Conservation (phyloP, 805 yeast species). For the Lipomyces anomalus region DNA sequence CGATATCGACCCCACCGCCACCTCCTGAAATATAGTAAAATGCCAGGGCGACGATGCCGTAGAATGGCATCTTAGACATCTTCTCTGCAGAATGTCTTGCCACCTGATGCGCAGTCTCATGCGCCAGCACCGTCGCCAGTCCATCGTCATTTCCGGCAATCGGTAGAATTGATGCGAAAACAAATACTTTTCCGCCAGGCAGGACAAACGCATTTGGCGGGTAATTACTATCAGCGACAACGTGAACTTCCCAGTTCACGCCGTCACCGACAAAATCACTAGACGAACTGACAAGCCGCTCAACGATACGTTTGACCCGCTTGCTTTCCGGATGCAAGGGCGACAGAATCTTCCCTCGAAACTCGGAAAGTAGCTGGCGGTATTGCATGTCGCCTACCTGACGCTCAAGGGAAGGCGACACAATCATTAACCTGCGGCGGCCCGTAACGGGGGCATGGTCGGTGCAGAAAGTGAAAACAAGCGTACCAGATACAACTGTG, state of each 20-base stretch:
- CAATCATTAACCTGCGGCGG: constrained; percentile 18
- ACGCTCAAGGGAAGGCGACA: constrained; percentile 13
- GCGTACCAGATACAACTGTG: background rate
- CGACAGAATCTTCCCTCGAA: constrained; percentile 51
- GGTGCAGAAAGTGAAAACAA: constrained; percentile 1
- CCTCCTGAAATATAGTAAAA: constrained; percentile 61
- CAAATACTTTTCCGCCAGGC: constrained; percentile 94
- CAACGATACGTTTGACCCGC: constrained; percentile 58
- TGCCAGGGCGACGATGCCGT: constrained; percentile 47
- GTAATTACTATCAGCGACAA: constrained; percentile 59
- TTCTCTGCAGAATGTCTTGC: constrained; percentile 89
- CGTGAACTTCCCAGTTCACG: constrained; percentile 70
- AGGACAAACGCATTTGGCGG: constrained; percentile 96
- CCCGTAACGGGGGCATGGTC: constrained; percentile 21
- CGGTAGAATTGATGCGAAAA: constrained; percentile 70
- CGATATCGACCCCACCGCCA: constrained; percentile 38
- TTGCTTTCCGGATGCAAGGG: constrained; percentile 52
- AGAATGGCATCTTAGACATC: constrained; percentile 69
- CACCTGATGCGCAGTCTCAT: constrained; percentile 89
- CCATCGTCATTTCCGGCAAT: constrained; percentile 82
- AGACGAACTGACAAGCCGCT: constrained; percentile 46
- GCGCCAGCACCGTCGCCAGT: constrained; percentile 88
- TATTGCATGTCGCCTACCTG: constrained; percentile 37
- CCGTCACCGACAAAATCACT: constrained; percentile 10
- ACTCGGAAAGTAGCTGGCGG: constrained; percentile 52